Base-by-base conservation (phyloP, 805 yeast species). In the Gaillardinia entomophila region DNA sequence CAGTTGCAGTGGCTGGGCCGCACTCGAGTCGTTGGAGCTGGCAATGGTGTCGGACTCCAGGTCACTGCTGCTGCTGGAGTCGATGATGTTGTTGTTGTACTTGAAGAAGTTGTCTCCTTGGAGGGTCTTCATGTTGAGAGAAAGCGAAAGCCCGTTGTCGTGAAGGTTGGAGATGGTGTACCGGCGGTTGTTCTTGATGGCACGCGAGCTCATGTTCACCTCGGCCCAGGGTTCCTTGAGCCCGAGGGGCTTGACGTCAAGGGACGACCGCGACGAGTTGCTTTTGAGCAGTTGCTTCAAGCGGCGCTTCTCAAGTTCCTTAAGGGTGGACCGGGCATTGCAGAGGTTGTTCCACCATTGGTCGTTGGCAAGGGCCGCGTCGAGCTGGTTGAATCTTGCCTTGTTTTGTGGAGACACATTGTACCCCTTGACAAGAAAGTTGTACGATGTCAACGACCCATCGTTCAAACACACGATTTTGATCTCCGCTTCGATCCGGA, bases 301-400 rank as follows among this genome's bases (percentile, higher is more conserved):
- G 10, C 22, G 22, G 10, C 40, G 62, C 36, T 35, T 58, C 44
- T 54, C 71, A 24, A 45, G 53, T 41, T 64, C 56, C 43, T 45
- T 44, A 38, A 62, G 22, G 4, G 63, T 44, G 40, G 56, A 50
- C 36, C 96, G 70, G 1, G 83, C 79, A 28, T 69, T 75, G 24
- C 67, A 61, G 33, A 87, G 60, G 35, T 80, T 80, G 28, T 60
- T 60, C 96, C 96, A 92, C 97, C 97, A 90, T 32, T 76, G 81
- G 35, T 83, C 89, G n/a, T 67, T 60, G 15, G 61, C 62, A 30
- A 90, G 57, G 0, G 64, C 53, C 11, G 48, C 41, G 30, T 80
- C 72, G 6, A 88, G 75, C 17, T 61, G 65, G 2, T 68, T 71
- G 22, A 49, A 55, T 7, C 40, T 46, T 1, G 25, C 37, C 35